Conservation (phyloP, 768 basidiomycete genomes). For the Amanita muscaria region DNA sequence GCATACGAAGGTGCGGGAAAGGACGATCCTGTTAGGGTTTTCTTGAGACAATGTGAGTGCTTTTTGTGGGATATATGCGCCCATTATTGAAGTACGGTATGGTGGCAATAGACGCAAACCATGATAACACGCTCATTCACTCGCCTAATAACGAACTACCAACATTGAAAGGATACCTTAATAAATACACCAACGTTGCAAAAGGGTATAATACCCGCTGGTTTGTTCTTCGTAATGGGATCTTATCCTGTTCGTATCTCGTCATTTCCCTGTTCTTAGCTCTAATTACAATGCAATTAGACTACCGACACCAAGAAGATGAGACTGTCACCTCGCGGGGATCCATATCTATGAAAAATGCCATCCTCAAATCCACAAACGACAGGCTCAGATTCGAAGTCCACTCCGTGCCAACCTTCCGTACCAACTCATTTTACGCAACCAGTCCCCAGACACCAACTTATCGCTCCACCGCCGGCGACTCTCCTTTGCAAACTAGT, state of each 20-base stretch:
- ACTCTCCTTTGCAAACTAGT: too few species aligned
- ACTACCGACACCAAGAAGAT: constrained; percentile 86
- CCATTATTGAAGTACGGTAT: too few species aligned
- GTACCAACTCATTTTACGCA: neutral
- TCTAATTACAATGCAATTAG: constrained; percentile 20
- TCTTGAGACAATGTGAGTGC: constrained; percentile 72
- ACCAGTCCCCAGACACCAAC: too few species aligned
- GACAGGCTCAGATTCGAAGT: constrained; percentile 81
- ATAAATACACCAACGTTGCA: constrained; percentile 91
- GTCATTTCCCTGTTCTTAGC: neutral
- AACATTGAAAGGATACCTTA: constrained; percentile 65
- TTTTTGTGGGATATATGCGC: neutral
- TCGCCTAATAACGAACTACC: constrained; percentile 44
- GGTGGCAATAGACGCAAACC: constrained; percentile 69
- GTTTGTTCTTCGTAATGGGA: constrained; percentile 84
- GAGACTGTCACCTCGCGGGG: constrained; percentile 81
- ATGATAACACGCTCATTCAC: constrained; percentile 63
- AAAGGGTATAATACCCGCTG: constrained; percentile 84
- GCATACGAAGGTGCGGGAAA: constrained; percentile 62
- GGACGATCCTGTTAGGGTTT: constrained; percentile 75
- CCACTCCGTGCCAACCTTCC: constrained; percentile 45
- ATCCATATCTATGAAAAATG: constrained; percentile 80
- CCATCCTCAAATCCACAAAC: constrained; percentile 46
- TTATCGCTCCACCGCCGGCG: too few species aligned
- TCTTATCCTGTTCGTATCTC: constrained; percentile 64